Evolutionary conservation across 2,329 filamentous ascomycete genomes (phyloP), one percentile per base, ranked within the genome.

Genomic region (Graphilbum fragrans): DNA sequence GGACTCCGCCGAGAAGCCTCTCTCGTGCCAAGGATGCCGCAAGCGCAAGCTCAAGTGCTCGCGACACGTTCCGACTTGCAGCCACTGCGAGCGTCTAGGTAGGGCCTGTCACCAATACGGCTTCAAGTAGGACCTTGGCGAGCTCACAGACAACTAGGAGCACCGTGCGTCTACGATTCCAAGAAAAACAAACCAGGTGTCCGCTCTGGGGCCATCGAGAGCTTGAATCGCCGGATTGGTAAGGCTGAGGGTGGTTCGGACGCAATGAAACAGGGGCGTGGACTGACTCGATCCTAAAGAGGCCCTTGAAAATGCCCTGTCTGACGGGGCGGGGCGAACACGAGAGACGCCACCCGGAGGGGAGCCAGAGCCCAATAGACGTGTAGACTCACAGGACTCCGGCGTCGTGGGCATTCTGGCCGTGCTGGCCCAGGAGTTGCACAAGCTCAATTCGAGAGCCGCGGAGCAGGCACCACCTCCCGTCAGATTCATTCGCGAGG

Each of bases 11-110:
- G 29, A 31, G 11, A 35, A 32, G 31, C 35, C 18, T 16, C 38
- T 41, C 7, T 46, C 44, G 2, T 46, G 44, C 34, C 44, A 41
- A 11, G 44, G 45, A 8, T 49, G 47, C 17, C 45, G 47, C 18
- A 39, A 39, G 36, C 43, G 47, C 16, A 49, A 49, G 35, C 44
- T 47, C 12, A 47, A 47, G 38, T 49, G 47, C 38, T 49, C 47
- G 8, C 37, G 47, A 10, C 43, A 49, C 18, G 25, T 42, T 22
- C 47, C 47, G 3, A 42, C 32, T 12, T 49, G 47, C 36, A 18
- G 39, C 5, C 47, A 49, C 16, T 49, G 47, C 33, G 39, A 41
- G 18, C 41, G 45, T 3, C 35, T 47, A 14, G 41, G 46, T 45
- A 18, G 22, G 20, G 3, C 4, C 18, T 18, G 6, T 6, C 17